Conservation (phyloP, 768 basidiomycete genomes). For the Lentinula boryana region DNA sequence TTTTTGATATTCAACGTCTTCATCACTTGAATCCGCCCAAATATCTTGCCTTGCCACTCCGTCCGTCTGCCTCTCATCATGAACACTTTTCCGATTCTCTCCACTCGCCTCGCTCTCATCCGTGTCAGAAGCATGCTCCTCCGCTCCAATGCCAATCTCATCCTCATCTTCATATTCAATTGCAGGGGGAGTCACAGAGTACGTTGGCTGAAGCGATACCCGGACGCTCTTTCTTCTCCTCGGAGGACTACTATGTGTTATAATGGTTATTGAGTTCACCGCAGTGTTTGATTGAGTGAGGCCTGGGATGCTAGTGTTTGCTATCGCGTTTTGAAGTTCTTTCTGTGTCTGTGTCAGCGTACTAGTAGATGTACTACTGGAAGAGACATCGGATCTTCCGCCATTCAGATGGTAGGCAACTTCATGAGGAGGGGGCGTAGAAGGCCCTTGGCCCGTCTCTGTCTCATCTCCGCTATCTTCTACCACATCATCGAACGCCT, state of each 20-base stretch:
- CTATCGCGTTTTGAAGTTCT: background rate
- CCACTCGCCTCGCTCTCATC: background rate
- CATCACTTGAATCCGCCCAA: conserved; percentile 76
- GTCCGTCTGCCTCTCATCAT: background rate
- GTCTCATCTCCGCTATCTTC: conserved; percentile 3
- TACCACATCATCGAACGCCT: conserved; percentile 34
- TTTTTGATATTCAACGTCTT: conserved; percentile 59
- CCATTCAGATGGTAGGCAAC: background rate
- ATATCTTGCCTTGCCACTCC: conserved; percentile 24
- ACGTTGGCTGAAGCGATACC: conserved; percentile 72
- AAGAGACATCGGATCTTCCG: conserved; percentile 10
- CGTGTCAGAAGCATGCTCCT: conserved; percentile 8
- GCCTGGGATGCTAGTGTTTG: background rate
- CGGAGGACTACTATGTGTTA: conserved; percentile 9
- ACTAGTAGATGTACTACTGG: conserved; percentile 9
- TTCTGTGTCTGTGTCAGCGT: background rate
- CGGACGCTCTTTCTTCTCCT: conserved; percentile 66
- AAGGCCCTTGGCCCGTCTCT: background rate
- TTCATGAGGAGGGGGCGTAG: conserved; percentile 13
- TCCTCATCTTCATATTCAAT: conserved; percentile 43
- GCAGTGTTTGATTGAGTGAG: conserved; percentile 4
- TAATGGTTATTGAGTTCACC: conserved; percentile 11
- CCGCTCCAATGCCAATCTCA: conserved; percentile 16
- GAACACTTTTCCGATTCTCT: background rate
- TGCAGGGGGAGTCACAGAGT: conserved; percentile 66